Evolutionary conservation across 2,329 filamentous ascomycete genomes (phyloP), one percentile per base, ranked within the genome.

Genomic region (Leptographium lundbergii): DNA sequence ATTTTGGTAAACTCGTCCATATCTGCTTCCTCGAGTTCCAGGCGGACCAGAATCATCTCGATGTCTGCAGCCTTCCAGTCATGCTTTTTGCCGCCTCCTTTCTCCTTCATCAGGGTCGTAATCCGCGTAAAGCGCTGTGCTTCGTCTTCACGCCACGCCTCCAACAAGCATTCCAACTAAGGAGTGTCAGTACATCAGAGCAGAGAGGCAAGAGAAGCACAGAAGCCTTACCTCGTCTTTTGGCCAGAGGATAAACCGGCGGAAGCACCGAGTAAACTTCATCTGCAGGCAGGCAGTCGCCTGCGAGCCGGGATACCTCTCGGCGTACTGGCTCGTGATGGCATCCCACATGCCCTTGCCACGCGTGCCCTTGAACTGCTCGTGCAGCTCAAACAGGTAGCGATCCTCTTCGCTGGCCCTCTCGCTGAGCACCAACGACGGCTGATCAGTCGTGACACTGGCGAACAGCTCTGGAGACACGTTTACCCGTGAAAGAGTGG

Each of bases 331-430:
- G 6, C 66, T 66, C 55, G 74, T 72, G 60, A 83, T 81, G 47
- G 73, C 71, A 27, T 79, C 75, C 80, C 80, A 83, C 79, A 82
- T 82, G 39, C 79, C 78, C 62, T 79, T 79, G 19, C 80, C 80
- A 64, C 78, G 79, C 57, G 74, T 71, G 24, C 73, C 65, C 19
- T 73, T 69, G 63, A 75, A 73, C 27, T 73, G 66, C 66, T 74
- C 75, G 14, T 78, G 72, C n/a, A 77, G 72, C 29, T 77, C 70
- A 55, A 81, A 76, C 36, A 83, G 73, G 57, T 69, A 78, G 25
- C 71, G 72, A 61, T 79, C 75, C 39, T 80, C 74, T 2, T 75
- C 71, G 1, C 76, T 75, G 29, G 77, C 77, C 22, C 71, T 71
- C 25, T 70, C 67, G 58, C 75, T 76, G 51, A 81, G 70, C 4